Percentiles rank a stretch among this genome's conserved stretches.
These are phyloP conservation scores for Globisporangium cylindrosporum DNA, from an alignment of 352 stramenopile species.

Conservation along the genomic window DNA sequence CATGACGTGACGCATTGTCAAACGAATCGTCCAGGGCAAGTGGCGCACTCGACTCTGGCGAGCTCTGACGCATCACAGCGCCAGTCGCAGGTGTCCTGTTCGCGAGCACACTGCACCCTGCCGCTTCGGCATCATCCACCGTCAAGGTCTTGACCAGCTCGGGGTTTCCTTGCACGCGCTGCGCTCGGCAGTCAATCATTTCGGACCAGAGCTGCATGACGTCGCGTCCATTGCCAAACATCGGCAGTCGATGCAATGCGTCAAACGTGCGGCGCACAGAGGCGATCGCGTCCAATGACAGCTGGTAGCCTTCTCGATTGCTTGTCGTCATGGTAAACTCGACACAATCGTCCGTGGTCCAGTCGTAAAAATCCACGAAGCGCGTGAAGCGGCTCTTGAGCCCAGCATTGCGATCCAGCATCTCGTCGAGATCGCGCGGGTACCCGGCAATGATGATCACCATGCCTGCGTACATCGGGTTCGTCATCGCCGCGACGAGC, in stretches of 20 bases:
- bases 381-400: conserved; percentile 90
- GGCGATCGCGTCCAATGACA: conserved; percentile 27
- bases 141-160: conserved; percentile 58
- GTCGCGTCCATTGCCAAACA: conserved; percentile 75
- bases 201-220: conserved; percentile 68
- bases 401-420: conserved; percentile 88
- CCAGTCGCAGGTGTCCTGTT: conserved; percentile 37
- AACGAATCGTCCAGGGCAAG: conserved; percentile 11
- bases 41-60: conserved; percentile 1
- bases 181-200: conserved; percentile 55
- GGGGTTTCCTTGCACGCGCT: conserved; percentile 40
- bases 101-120: conserved; percentile 31
- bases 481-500: conserved; percentile 88
- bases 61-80: conserved; percentile 25
- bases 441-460: conserved; percentile 92
- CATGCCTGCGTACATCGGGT: conserved; percentile 75
- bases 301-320: conserved; percentile 33
- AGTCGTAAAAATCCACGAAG: conserved; percentile 88
- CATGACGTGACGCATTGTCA: background rate
- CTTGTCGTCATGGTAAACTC: conserved; percentile 52
- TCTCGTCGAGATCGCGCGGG: conserved; percentile 81
- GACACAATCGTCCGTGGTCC: conserved; percentile 79
- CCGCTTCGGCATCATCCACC: conserved; percentile 34
- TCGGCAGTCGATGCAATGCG: conserved; percentile 38
- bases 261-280: conserved; percentile 35